Conservation (phyloP, 2,329 filamentous ascomycete species). For the Penicillium sp. region DNA sequence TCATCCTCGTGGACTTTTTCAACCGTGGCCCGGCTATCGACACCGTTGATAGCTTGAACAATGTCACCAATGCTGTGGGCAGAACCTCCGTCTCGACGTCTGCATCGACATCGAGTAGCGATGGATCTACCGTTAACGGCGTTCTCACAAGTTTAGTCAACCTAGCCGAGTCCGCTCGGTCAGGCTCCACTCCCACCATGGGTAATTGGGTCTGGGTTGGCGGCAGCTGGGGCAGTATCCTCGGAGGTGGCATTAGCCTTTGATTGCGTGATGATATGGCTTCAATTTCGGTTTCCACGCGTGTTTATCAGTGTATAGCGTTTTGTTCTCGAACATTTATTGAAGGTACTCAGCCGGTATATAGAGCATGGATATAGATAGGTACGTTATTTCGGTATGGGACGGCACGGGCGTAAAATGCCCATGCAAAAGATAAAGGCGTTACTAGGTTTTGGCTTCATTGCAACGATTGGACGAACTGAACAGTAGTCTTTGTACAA, state of each 20-base stretch:
- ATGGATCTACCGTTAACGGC: slow-evolving; percentile 31
- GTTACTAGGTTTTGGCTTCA: neutral
- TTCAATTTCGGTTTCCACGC: neutral
- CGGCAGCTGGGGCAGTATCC: slow-evolving; percentile 41
- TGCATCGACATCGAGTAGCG: slow-evolving; percentile 22
- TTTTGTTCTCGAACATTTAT: neutral
- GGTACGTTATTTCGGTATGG: neutral
- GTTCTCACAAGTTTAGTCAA: slow-evolving; percentile 40
- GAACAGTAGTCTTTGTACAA: neutral
- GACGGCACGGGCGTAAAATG: neutral
- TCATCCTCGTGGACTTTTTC: slow-evolving; percentile 78
- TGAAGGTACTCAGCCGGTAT: slow-evolving; percentile 1
- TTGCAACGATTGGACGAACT: neutral
- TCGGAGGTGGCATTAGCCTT: slow-evolving; percentile 41
- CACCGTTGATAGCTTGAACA: slow-evolving; percentile 69
- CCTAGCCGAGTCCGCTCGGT: slow-evolving; percentile 37
- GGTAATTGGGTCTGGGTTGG: slow-evolving; percentile 48
- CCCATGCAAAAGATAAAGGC: neutral
- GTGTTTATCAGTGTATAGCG: neutral
- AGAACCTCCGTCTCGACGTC: slow-evolving; percentile 36
- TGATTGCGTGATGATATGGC: neutral
- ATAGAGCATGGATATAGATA: slow-evolving; percentile 5
- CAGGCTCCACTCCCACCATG: slow-evolving; percentile 38
- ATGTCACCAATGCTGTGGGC: slow-evolving; percentile 48
- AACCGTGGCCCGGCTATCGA: slow-evolving; percentile 69